Evolutionary conservation across 2,329 filamentous ascomycete species (phyloP), one percentile per base, ranked within the genome.

Genomic region (Phialemonium atrogriseum): DNA sequence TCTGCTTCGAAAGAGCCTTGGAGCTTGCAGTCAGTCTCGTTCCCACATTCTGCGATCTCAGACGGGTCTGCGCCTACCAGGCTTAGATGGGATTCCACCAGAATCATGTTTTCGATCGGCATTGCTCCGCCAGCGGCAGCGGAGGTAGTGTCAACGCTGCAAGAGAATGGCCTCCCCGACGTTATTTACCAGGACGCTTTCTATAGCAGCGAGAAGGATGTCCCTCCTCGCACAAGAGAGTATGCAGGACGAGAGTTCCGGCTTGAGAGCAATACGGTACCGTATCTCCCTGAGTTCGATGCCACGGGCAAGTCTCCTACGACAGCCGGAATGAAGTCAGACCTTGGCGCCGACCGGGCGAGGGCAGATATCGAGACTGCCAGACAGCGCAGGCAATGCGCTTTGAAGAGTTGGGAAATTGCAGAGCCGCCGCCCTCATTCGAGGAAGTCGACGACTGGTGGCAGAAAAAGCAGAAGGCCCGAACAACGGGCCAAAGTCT

Each of bases 201-300:
- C 48, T 96, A 94, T 51, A 84, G 87, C 44, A 69, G 84, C 17
- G 85, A 93, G 39, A 69, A 67, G 30, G 91, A 96, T 55, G 82
- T 95, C 0, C 87, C 88, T 10, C 70, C 80, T 23, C 73, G 80
- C 32, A 58, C 70, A 19, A 70, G 85, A 32, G 86, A 94, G 55
- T 96, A 94, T 58, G 89, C 84, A 6, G 89, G 89, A 4, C 77
- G 78, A 44, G 84, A 93, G 45, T 95, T 93, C 51, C 80, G 76
- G 36, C 60, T 95, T 6, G 72, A 77, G 46, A 81, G 87, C 37
- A 77, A 71, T 33, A 84, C 81, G 2, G 51, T 93, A 7, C 84
- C 84, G 0, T 94, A 78, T 55, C 70, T 96, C 3, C 84, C 87
- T 1, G 63, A 73, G 0, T 96, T 96, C 43, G 77, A 93, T 48